Percentiles rank a stretch among this genome's conserved stretches.
These are phyloP conservation scores for Dalbergia cochinchinensis DNA, from an alignment of 306 rosid species.

Conservation along the genomic window DNA sequence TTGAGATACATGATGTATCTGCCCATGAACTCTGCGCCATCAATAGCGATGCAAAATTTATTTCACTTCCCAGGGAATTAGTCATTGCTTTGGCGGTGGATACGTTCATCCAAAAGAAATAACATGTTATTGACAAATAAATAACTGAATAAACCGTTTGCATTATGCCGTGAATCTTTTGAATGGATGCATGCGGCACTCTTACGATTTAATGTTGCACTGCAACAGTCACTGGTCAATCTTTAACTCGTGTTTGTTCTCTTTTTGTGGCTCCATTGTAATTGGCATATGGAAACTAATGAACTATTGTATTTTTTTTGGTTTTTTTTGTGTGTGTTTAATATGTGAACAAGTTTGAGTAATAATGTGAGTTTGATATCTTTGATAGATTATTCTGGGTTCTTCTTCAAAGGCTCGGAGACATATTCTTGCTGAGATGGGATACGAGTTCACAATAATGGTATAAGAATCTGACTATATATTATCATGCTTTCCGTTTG, in stretches of 20 bases:
- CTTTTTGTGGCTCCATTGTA: neutral
- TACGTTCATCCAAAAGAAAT: neutral
- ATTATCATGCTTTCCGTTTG: conserved; percentile 10
- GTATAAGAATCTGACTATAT: conserved; percentile 46
- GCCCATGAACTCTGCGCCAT: conserved; percentile 15
- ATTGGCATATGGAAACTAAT: neutral
- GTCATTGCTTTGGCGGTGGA: too few species aligned
- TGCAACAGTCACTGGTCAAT: neutral
- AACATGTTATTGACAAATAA: neutral
- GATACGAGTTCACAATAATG: conserved; percentile 74
- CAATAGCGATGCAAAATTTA: neutral
- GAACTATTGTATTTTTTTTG: neutral
- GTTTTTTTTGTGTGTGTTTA: neutral
- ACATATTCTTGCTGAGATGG: conserved; percentile 83
- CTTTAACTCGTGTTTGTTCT: neutral
- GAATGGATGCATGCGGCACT: conserved; percentile 4
- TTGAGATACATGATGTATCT: neutral
- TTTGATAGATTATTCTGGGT: conserved; percentile 77
- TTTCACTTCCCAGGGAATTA: too few species aligned
- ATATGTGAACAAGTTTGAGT: neutral
- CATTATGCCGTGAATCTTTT: conserved; percentile 7
- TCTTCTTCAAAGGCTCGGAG: conserved; percentile 90
- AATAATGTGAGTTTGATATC: neutral
- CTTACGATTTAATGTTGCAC: neutral
- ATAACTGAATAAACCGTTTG: neutral